These are phyloP conservation scores for Harringtonia lauricola DNA, from an alignment of 2,329 filamentous ascomycete species.

Conservation along the genomic window DNA sequence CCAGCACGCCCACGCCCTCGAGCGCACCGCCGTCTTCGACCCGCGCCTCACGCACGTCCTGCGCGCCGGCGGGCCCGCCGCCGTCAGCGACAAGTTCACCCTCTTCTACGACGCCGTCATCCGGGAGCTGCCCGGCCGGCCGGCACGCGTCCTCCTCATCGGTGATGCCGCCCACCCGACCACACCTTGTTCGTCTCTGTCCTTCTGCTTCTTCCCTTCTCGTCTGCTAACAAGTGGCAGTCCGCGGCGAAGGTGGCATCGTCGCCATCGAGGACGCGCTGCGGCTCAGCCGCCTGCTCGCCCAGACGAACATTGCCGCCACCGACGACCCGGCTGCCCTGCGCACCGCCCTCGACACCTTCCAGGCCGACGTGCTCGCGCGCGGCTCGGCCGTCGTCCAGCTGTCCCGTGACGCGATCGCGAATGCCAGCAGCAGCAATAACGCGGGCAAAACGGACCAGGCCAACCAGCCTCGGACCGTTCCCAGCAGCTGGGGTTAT, in stretches of 20 bases:
- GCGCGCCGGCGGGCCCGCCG: slow-evolving; percentile 20
- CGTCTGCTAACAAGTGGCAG: slow-evolving; percentile 12
- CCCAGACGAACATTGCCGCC: neutral
- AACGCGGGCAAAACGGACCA: too few relatives aligned
- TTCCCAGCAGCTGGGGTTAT: neutral
- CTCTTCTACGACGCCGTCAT: slow-evolving; percentile 17
- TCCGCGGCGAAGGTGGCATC: slow-evolving; percentile 35
- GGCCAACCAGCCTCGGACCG: neutral
- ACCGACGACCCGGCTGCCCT: too few relatives aligned
- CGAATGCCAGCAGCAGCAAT: too few relatives aligned
- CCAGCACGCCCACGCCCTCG: slow-evolving; percentile 4
- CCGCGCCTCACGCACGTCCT: slow-evolving; percentile 12
- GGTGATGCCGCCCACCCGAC: slow-evolving; percentile 37
- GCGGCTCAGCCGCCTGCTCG: slow-evolving; percentile 15
- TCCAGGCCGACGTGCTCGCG: too few relatives aligned
- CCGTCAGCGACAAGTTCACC: slow-evolving; percentile 14
- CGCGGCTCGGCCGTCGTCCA: neutral
- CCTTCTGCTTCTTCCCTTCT: neutral
- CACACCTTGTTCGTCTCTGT: slow-evolving; percentile 27
- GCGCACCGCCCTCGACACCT: too few relatives aligned
- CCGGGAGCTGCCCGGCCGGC: slow-evolving; percentile 21
- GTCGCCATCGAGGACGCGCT: slow-evolving; percentile 29
- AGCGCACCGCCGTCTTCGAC: slow-evolving; percentile 1
- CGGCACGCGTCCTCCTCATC: slow-evolving; percentile 24
- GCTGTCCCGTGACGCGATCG: neutral